Base-by-base conservation (phyloP, 805 yeast species). In the Kluyveromyces siamensis region DNA sequence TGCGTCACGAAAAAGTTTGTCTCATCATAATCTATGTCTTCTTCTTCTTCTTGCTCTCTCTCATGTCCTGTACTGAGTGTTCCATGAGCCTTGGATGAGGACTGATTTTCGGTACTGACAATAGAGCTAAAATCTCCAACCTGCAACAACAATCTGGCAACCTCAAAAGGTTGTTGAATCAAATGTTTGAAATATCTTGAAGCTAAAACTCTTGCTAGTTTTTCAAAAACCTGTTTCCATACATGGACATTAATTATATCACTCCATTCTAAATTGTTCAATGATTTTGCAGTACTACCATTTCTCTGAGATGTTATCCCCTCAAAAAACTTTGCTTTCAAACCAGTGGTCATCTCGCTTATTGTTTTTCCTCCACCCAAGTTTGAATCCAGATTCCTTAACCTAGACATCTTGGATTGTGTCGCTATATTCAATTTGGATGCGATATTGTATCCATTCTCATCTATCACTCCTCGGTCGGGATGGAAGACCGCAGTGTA, bases 81-180 rank as follows among this genome's bases (percentile, higher is more conserved):
- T 16, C 40, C 21, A 16, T 30, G 41, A n/a, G n/a, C 40, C 46
- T 11, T 49, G 47, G 11, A 42, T 8, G 38, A 21, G 17, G 38
- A 27, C 6, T 9, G 18, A 17, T 19, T 35, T 17, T 49, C 48
- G 17, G 27, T 37, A 19, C 47, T 61, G 38, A 17, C 40, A 27
- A 17, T 57, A 27, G 68, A 65, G 19, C 62, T 61, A 60, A 84
- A 82, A 33, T 75, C 77, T 3, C 95, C 95, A 13, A 87, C 84
- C 65, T 93, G 98, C 49, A 89, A 67, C 27, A 90, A 71, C 54
- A 87, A 72, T 48, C 91, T 74, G 6, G 86, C 79, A 16, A 87
- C 84, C 56, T 91, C 97, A 65, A 90, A 83, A 1, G 99, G 98
- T 66, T 93, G 97, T 17, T 87, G 77, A 8, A 86, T 61, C 33